A percentile compares a stretch with the other conserved stretches of the same genome.
Evolutionary conservation across 768 basidiomycete genomes (phyloP).

Genomic region (Pulveroboletus ravenelii): DNA sequence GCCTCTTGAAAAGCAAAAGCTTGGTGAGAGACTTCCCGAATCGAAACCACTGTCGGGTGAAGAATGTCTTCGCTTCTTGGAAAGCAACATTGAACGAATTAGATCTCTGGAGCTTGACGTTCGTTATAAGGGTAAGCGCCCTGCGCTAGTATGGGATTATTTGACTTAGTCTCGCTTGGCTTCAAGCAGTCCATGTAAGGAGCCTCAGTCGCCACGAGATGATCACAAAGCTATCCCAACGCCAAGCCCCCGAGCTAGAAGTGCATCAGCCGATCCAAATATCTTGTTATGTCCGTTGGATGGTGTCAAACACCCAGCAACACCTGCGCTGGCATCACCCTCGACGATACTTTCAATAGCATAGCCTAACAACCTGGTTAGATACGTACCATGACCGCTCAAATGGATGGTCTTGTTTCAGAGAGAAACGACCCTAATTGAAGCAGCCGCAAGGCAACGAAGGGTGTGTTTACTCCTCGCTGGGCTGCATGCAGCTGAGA

Average conservation of each 20-base stretch:
- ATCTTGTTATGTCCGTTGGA: conserved; percentile 3
- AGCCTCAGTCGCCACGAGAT: not conserved
- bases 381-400: conserved; percentile 31
- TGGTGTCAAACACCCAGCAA: not conserved
- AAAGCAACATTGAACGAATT: conserved; percentile 35
- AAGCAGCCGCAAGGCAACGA: conserved; percentile 17
- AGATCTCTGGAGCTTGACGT: conserved; percentile 43
- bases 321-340: conserved; percentile 1
- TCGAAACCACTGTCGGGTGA: conserved; percentile 30
- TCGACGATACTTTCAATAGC: conserved; percentile 17
- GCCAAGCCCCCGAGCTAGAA: conserved; percentile 14
- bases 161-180: not conserved
- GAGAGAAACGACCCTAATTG: conserved; percentile 34
- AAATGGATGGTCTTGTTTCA: conserved; percentile 34
- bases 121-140: conserved; percentile 33
- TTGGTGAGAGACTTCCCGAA: conserved; percentile 1
- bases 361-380: conserved; percentile 31
- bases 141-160: not conserved
- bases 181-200: not conserved
- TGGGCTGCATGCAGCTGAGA: too few relatives aligned
- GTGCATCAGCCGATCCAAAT: conserved; percentile 17
- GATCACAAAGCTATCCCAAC: not conserved
- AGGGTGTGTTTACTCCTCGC: conserved; percentile 15
- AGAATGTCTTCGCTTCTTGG: conserved; percentile 38
- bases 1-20: not conserved